Evolutionary conservation across 116 monocot species (phyloP).

Genomic region (Trichopus zeylanicus): DNA sequence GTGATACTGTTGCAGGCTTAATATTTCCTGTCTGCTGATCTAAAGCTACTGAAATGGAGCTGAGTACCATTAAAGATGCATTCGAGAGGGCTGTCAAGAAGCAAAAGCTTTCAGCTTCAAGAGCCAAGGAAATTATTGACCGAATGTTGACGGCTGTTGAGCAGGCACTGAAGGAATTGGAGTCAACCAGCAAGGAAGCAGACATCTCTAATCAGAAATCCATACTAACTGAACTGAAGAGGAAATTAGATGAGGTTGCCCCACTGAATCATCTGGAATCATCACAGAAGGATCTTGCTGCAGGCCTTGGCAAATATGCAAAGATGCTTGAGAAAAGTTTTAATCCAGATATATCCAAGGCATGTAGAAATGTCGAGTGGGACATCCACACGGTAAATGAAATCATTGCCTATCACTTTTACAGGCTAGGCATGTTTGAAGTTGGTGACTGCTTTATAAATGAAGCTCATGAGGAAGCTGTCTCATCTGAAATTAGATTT

Average conservation of each 20-base stretch:
- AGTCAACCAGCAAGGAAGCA: slow-evolving; percentile 4
- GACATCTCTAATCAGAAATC: slow-evolving; percentile 20
- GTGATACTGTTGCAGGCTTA: not conserved
- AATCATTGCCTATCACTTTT: slow-evolving; percentile 74
- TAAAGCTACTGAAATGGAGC: slow-evolving; percentile 36
- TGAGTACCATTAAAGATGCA: slow-evolving; percentile 56
- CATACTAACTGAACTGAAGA: slow-evolving; percentile 37
- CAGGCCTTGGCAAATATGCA: slow-evolving; percentile 49
- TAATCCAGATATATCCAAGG: slow-evolving; percentile 64
- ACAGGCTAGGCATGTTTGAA: slow-evolving; percentile 81
- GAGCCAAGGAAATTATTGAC: slow-evolving; percentile 50
- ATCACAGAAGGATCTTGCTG: slow-evolving; percentile 59
- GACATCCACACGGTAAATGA: slow-evolving; percentile 57
- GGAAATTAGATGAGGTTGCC: slow-evolving; percentile 47
- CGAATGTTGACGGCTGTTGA: slow-evolving; percentile 37
- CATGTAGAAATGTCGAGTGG: slow-evolving; percentile 56
- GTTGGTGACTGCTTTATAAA: slow-evolving; percentile 66
- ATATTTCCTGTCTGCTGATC: not conserved
- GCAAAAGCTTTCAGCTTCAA: slow-evolving; percentile 61
- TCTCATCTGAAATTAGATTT: slow-evolving; percentile 26
- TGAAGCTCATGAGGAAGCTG: slow-evolving; percentile 44
- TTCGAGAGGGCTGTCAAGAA: slow-evolving; percentile 76
- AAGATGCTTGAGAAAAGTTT: slow-evolving; percentile 70
- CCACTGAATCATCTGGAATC: slow-evolving; percentile 51
- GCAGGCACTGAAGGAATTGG: slow-evolving; percentile 31